Evolutionary conservation across 805 yeast species (phyloP).

Genomic region (Vanderwaltozyma tropicalis): DNA sequence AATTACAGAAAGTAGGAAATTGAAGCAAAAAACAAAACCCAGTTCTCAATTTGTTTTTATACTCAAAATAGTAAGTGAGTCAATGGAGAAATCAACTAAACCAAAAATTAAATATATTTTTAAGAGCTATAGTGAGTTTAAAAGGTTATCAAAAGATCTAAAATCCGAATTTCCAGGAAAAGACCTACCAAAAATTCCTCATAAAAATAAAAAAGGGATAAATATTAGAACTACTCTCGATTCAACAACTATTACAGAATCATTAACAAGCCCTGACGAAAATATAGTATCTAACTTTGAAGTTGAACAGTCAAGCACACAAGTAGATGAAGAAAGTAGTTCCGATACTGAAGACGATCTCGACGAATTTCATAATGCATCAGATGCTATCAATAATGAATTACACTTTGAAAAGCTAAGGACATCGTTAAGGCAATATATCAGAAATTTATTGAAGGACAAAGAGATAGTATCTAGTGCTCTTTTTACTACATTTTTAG

Average conservation of each 20-base stretch:
- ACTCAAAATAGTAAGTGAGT: constrained; percentile 33
- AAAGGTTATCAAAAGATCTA: constrained; percentile 42
- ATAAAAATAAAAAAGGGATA: constrained; percentile 32
- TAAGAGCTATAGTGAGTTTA: constrained; percentile 61
- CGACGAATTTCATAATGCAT: constrained; percentile 18
- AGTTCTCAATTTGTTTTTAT: constrained; percentile 38
- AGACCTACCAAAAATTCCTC: constrained; percentile 49
- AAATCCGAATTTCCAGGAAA: constrained; percentile 58
- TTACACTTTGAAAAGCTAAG: constrained; percentile 69
- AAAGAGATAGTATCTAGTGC: constrained; percentile 46
- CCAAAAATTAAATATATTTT: constrained; percentile 36
- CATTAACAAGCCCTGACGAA: constrained; percentile 9
- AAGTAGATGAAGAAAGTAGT: background rate
- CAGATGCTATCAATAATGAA: constrained; percentile 13
- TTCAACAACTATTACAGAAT: background rate
- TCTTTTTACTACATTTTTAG: constrained; percentile 44
- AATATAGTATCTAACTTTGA: constrained; percentile 18
- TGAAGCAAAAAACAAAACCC: constrained; percentile 3
- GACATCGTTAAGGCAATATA: constrained; percentile 64
- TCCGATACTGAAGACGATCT: background rate
- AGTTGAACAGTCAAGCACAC: background rate
- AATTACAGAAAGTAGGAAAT: constrained; percentile 7
- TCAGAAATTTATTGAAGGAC: constrained; percentile 42
- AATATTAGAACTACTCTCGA: background rate
- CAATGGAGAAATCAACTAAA: constrained; percentile 14